Base-by-base conservation (phyloP, 305 asterid genomes). In the Fraxinus albicans region DNA sequence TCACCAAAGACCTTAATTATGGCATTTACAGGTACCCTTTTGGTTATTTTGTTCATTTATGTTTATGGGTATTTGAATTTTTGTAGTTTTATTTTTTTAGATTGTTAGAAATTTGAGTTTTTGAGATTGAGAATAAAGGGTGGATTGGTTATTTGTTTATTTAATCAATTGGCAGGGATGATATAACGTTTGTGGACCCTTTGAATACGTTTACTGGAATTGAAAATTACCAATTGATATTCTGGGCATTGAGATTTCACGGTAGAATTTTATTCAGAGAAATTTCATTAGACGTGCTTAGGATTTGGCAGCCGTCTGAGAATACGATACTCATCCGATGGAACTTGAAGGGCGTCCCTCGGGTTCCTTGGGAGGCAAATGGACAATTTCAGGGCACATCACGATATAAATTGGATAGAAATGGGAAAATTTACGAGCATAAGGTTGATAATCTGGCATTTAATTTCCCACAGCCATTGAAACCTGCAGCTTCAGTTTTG, bases 301-400 rank as follows among this genome's bases (percentile, higher is more conserved):
- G 97, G 73, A 87, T 94, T 50, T 95, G 99, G 94, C 98, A 94
- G 90, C 98, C 97, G 15, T 90, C 96, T 8, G 96, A 94, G 90
- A 93, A 91, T 73, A 83, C 89, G 86, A 94, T 93, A 73, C 85
- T 95, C 73, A 90, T 94, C 34, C 85, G 96, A 80, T 94, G 97
- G 98, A 91, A 91, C 67, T 82, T 91, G 79, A 89, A 84, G 85
- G 98, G 92, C 3, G 87, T 94, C 81, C 98, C 94, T 6, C 84
- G 94, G 65, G 92, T 93, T 33, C 99, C 95, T 0, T 94, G 97
- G 97, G 98, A 95, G 82, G 93, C 97, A 0, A 90, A 83, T 33
- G 99, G 98, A 27, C 87, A 93, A 21, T 95, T 94, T 79, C 95
- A 92, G 82, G 98, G 94, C 78, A 92, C 97, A 0, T 94, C 97